Base-by-base conservation (phyloP, 1,284 basidiomycete genomes). In the Ceratobasidium sp. region DNA sequence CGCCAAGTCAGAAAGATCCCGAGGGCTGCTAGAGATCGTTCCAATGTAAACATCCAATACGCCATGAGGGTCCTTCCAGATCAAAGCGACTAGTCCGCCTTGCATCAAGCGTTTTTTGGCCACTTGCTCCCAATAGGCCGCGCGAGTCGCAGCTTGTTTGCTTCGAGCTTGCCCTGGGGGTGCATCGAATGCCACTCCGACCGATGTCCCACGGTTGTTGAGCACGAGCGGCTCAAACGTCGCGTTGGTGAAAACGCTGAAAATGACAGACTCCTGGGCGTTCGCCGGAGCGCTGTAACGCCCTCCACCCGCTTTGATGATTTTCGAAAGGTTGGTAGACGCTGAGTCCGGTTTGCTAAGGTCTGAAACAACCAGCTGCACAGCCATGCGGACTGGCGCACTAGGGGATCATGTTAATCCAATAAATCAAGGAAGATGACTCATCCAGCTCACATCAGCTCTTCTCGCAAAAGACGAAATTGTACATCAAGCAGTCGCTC, bases 391-490 rank as follows among this genome's bases (percentile, higher is more conserved):
- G 35, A 89, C 78, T 0, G 87, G 83, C 0, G 87, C 86, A 5
- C 88, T 89, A 64, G 2, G 58, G 35, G 5, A 67, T 26, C 6
- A n/a, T 11, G 32, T 59, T 11, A 47, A 26, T 46, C 1, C 41
- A n/a, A 43, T 38, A 47, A 11, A 55, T 61, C 41, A 7, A 35
- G 47, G 21, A 50, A 54, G 21, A 43, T 11, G 72, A 2, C 52
- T 28, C 52, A 28, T 50, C 8, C 28, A 13, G 82, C 87, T 43
- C 78, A 89, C 89, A 85, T 87, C 16, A 91, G 79, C 75, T 92
- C 91, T 74, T 91, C 90, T 41, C 91, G 83, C 47, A 92, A 79
- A 0, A 92, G 82, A 35, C 91, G 85, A 77, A 91, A 92, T 75
- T 92, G 89, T 1, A 89, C 84, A 70, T 92, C 91, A 7, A 91